Evolutionary conservation across 257 asterid genomes (phyloP), one percentile per base, ranked within the genome.

Genomic region (Knoxia roxburghii): DNA sequence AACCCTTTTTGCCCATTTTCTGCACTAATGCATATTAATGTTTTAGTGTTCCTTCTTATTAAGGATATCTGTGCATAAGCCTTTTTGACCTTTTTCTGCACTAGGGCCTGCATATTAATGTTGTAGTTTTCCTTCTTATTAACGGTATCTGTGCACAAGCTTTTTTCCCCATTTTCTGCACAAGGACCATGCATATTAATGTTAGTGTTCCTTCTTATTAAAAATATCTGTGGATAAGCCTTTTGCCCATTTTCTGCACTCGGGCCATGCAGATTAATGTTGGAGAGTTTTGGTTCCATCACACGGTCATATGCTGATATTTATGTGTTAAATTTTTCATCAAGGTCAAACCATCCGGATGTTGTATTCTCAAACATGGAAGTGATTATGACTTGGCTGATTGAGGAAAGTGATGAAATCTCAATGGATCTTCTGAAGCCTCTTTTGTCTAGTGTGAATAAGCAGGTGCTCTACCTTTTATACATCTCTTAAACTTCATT

Each of bases 301-400:
- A 26, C 6, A 58, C 32, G 15, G 20, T 23, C 2, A 20, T 35
- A 52, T 52, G 26, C 69, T 66, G 49, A 66, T 61, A 7, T 7
- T 52, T 60, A 32, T 53, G 17, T 45, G 26, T 54, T 56, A 27
- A 77, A n/a, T 65, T 23, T 65, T 13, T 33, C 35, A 65, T 50
- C 14, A 65, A 81, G 86, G 79, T 55, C 60, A 61, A 53, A 61
- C 48, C 83, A 73, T 65, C 69, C 77, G 18, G 37, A 33, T 53
- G 72, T 45, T 46, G 76, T 76, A 60, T 68, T 73, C 72, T 59
- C 35, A 21, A 67, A 67, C 78, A 81, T 81, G 86, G 81, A 78
- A 66, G 58, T 40, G 12, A 73, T 81, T 68, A 81, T 81, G 83
- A 73, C 60, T 51, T 64, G 52, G 76, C 65, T 79, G 45, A 63